Base-by-base conservation (phyloP, 148 eudicot genomes). In the Nepenthes gracilis region DNA sequence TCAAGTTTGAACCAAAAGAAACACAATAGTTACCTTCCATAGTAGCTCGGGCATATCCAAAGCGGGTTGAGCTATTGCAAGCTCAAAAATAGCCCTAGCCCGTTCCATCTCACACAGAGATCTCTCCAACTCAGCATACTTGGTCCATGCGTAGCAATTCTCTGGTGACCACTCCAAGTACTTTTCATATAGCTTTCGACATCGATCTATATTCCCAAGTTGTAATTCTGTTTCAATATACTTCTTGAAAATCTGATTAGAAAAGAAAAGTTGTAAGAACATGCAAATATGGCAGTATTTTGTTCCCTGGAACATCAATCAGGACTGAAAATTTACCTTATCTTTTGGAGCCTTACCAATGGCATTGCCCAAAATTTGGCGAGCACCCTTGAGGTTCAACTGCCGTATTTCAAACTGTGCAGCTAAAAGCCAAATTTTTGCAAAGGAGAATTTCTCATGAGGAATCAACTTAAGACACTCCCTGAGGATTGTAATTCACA, bases 331-430 rank as follows among this genome's bases (percentile, higher is more conserved):
- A 2, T 0, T 43, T 69, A 91, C 97, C 94, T 92, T 88, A 60
- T 88, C 96, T 75, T 88, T 92, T 61, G 98, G 96, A 69, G 98
- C 96, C 71, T 69, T 83, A 54, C 98, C 98, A 69, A 92, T 88
- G 37, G 98, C 98, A 73, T 84, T 82, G 34, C 98, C 98, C 56
- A 92, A 78, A 57, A 92, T 76, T 63, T 58, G 67, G 1, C 96
- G 81, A 37, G 98, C 98, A 36, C 83, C 86, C 55, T 72, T 68
- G n/a, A 92, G 77, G 79, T 85, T 80, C 62, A 88, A 61, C 63
- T 88, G 96, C 5, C 98, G 75, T 56, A 88, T 78, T 71, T 92
- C 98, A 74, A 92, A 92, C 64, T 85, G 98, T 15, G 98, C 96
- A 57, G 94, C 86, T 83, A 85, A 56, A 61, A 92, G 77, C 98